These are phyloP conservation scores for Helotiales sp. DNA, from an alignment of 2,329 filamentous ascomycete species.

Conservation along the genomic window DNA sequence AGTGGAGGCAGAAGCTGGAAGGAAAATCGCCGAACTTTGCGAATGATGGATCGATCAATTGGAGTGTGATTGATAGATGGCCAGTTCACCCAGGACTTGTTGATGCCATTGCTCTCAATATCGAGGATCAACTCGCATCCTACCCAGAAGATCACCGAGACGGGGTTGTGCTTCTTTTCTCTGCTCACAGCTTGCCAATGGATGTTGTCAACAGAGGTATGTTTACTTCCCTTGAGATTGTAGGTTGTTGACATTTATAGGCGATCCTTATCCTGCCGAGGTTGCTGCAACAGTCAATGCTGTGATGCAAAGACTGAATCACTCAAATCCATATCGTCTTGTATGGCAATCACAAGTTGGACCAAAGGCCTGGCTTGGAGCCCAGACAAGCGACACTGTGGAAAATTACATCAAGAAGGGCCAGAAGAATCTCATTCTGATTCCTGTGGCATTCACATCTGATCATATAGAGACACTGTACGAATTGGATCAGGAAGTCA, in stretches of 20 bases:
- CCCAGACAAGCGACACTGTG: conserved; percentile 88
- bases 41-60: conserved; percentile 75
- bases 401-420: conserved; percentile 88
- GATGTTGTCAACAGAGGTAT: conserved; percentile 89
- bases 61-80: conserved; percentile 99
- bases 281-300: conserved; percentile 95
- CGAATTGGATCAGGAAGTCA: conserved; percentile 93
- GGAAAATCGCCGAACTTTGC: conserved; percentile 63
- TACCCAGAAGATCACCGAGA: conserved; percentile 83
- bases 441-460: conserved; percentile 97
- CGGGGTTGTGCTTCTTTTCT: conserved; percentile 87
- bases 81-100: conserved; percentile 89
- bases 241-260: conserved; percentile 47
- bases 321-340: conserved; percentile 88
- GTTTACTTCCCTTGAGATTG: conserved; percentile 25
- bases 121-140: conserved; percentile 80
- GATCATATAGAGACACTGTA: conserved; percentile 98
- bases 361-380: conserved; percentile 91
- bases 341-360: conserved; percentile 99
- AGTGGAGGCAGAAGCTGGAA: conserved; percentile 88
- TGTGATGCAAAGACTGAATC: conserved; percentile 89
- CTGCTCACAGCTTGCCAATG: conserved; percentile 96
- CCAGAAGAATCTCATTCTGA: conserved; percentile 86
- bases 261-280: conserved; percentile 93
- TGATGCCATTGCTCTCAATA: conserved; percentile 90